Conservation (phyloP, 306 rosid genomes). For the Dalbergia oliveri region DNA sequence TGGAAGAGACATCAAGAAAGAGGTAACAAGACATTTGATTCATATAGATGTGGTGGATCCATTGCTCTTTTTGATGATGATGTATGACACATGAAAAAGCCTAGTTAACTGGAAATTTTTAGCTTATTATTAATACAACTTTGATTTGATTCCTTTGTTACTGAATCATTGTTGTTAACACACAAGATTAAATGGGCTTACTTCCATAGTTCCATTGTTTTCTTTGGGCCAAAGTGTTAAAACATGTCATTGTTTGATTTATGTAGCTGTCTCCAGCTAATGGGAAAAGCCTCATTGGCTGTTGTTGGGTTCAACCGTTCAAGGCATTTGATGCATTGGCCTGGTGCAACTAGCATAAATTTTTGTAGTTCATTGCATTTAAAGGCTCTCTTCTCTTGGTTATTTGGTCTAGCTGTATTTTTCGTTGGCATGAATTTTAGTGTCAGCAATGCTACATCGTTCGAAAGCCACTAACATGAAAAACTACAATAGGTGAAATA, state of each 20-base stretch:
- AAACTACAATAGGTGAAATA: no score
- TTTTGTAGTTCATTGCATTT: not conserved
- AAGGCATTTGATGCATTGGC: constrained; percentile 8
- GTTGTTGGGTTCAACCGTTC: not conserved
- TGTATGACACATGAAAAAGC: not conserved
- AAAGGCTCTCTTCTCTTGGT: not conserved
- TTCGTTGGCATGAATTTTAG: not conserved
- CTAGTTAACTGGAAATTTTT: not conserved
- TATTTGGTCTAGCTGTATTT: constrained; percentile 8
- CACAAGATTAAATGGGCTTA: not conserved
- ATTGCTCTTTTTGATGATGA: not conserved
- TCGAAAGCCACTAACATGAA: no score
- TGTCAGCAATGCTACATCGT: not conserved
- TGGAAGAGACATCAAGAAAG: constrained; percentile 41
- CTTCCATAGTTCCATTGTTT: not conserved
- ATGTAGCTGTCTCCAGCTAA: not conserved
- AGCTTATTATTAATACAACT: not conserved
- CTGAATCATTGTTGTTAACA: not conserved
- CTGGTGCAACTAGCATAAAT: not conserved
- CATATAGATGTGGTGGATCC: not conserved
- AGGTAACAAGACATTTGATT: constrained; percentile 23
- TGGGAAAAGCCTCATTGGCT: not conserved
- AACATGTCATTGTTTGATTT: not conserved
- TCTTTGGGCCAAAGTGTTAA: not conserved
- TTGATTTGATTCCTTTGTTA: not conserved